Evolutionary conservation across 176 grass and related monocot species (phyloP).

Genomic region (Elaeis guineensis): DNA sequence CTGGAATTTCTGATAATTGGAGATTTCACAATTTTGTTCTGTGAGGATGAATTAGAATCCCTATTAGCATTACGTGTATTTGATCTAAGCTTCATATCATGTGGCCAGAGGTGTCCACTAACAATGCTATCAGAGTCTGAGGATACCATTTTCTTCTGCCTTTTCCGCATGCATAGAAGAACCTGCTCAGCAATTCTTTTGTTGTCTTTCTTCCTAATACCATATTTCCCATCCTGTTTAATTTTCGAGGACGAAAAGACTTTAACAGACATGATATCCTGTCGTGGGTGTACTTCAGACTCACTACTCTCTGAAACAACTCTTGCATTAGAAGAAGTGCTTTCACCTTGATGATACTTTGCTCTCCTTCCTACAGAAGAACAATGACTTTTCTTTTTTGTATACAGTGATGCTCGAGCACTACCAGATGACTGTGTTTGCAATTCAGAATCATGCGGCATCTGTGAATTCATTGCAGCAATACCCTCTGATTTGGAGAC

Average conservation of each 20-base stretch:
- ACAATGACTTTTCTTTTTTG: constrained; percentile 47
- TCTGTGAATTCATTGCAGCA: constrained; percentile 28
- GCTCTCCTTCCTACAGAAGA: constrained; percentile 61
- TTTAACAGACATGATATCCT: constrained; percentile 36
- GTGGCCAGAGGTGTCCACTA: constrained; percentile 44
- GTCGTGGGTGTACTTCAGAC: constrained; percentile 51
- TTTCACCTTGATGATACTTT: constrained; percentile 73
- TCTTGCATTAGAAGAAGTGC: constrained; percentile 59
- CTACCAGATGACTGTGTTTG: constrained; percentile 36
- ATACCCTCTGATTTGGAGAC: constrained; percentile 37
- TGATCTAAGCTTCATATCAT: constrained; percentile 71
- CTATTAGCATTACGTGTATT: constrained; percentile 45
- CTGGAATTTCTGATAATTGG: constrained; percentile 49
- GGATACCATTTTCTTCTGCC: constrained; percentile 45
- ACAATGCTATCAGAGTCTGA: constrained; percentile 54
- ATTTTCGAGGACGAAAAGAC: constrained; percentile 33
- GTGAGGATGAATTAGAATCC: constrained; percentile 42
- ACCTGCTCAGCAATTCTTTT: constrained; percentile 70
- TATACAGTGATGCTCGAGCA: constrained; percentile 27
- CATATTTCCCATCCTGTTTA: constrained; percentile 45
- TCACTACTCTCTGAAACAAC: constrained; percentile 78
- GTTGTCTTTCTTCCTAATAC: constrained; percentile 60
- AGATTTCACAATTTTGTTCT: constrained; percentile 27
- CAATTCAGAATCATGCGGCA: constrained; percentile 33
- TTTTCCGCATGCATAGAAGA: constrained; percentile 70